phyloP scores from a whole-genome alignment of 352 stramenopile genomes.

The Globisporangium orthogonon region DNA sequence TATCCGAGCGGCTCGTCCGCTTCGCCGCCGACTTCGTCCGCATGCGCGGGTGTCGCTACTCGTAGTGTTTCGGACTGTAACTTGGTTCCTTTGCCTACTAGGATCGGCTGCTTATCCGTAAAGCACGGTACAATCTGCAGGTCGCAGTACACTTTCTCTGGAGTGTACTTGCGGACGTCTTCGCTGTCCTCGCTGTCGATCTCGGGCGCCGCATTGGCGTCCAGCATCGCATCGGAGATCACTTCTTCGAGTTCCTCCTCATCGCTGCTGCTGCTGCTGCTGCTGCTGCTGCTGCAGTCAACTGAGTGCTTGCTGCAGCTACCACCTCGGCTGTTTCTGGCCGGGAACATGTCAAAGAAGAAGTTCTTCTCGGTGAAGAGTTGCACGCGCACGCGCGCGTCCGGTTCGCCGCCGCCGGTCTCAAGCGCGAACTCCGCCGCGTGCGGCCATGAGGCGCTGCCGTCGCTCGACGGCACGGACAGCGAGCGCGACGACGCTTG shows the following conservation, averaged over 20 bases:
- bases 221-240: not conserved
- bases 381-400: conserved; percentile 27
- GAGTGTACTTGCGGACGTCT: not conserved
- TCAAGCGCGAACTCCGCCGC: conserved; percentile 25
- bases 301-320: not conserved
- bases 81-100: not conserved
- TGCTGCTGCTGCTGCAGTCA: conserved; percentile 8
- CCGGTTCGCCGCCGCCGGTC: conserved; percentile 7
- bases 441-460: conserved; percentile 40
- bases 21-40: conserved; percentile 1
- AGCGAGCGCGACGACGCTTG: conserved; percentile 9
- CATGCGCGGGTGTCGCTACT: not conserved
- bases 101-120: not conserved
- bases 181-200: conserved; percentile 28
- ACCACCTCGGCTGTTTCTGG: not conserved
- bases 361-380: conserved; percentile 74
- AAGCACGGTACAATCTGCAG: not conserved
- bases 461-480: conserved; percentile 14
- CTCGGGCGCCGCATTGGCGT: not conserved
- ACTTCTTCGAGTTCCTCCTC: conserved; percentile 1
- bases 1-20: conserved; percentile 43
- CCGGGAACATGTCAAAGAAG: conserved; percentile 84
- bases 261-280: not conserved
- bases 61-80: not conserved
- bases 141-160: not conserved